phyloP scores from a whole-genome alignment of 2,329 filamentous ascomycete species.

The Dothidotthia symphoricarpi region DNA sequence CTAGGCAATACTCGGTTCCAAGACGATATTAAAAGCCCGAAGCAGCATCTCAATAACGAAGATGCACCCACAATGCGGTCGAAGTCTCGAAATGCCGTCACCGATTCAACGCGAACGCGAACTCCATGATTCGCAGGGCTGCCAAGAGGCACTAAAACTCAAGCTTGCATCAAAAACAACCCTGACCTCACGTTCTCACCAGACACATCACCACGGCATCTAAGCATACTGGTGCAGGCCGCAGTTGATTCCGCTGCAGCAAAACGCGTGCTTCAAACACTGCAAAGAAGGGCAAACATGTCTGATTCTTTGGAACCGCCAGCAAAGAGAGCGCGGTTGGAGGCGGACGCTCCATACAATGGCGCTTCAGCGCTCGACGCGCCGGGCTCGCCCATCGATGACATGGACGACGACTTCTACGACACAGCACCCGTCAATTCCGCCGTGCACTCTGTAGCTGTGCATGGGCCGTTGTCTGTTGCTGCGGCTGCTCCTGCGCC shows the following conservation, averaged over 20 bases:
- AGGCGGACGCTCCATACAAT: slow-evolving; percentile 38
- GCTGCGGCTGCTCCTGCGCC: slow-evolving; percentile 26
- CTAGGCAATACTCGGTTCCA: too few species aligned
- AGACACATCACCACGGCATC: slow-evolving; percentile 27
- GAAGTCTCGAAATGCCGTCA: slow-evolving; percentile 11
- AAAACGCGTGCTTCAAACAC: slow-evolving; percentile 26
- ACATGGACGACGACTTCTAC: slow-evolving; percentile 43
- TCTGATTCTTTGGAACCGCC: slow-evolving; percentile 41
- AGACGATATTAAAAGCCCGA: too few species aligned
- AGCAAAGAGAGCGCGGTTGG: slow-evolving; percentile 43
- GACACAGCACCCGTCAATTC: slow-evolving; percentile 34
- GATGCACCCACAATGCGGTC: too few species aligned
- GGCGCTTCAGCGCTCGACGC: slow-evolving; percentile 37
- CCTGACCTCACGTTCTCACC: slow-evolving; percentile 1
- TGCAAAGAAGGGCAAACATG: slow-evolving; percentile 31
- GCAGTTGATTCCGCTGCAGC: slow-evolving; percentile 28
- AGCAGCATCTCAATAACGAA: too few species aligned
- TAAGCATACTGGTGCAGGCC: slow-evolving; percentile 29
- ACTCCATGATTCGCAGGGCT: slow-evolving; percentile 19
- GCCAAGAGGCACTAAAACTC: slow-evolving; percentile 18
- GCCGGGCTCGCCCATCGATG: slow-evolving; percentile 42
- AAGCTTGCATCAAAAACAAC: too few species aligned
- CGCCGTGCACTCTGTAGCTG: slow-evolving; percentile 17
- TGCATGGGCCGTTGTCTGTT: slow-evolving; percentile 18
- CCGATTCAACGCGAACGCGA: slow-evolving; percentile 2